phyloP scores from a whole-genome alignment of 768 basidiomycete species.

The Pseudohyphozyma bogoriensis region DNA sequence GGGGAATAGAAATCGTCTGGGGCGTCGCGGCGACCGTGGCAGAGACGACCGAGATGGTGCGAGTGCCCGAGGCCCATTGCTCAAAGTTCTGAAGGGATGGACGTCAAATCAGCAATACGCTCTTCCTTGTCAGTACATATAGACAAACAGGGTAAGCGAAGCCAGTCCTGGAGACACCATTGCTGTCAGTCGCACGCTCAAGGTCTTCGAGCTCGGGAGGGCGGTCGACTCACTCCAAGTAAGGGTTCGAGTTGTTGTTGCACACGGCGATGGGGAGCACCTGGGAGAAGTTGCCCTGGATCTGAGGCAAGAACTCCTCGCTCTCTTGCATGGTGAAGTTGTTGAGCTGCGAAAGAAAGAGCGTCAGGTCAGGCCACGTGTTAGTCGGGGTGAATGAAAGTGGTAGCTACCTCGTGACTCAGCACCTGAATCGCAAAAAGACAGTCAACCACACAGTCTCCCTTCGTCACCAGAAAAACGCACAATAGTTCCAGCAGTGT shows the following conservation, averaged over 20 bases:
- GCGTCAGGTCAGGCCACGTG: no score
- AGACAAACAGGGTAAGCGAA: no score
- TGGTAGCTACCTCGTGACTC: conserved; percentile 35
- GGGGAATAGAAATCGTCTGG: neutral
- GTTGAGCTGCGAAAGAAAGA: conserved; percentile 14
- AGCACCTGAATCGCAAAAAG: no score
- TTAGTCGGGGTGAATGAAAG: neutral
- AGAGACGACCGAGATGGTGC: neutral
- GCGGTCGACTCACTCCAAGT: conserved; percentile 28
- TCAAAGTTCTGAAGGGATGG: neutral
- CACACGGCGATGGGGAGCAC: neutral
- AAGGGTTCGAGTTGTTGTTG: conserved; percentile 33
- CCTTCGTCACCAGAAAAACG: no score
- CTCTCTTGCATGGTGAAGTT: conserved; percentile 37
- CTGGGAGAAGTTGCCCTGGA: conserved; percentile 31
- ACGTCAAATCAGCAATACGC: no score
- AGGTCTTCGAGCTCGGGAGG: neutral
- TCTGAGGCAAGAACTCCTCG: conserved; percentile 30
- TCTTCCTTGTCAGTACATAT: no score
- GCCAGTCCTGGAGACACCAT: no score
- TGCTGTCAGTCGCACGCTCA: no score
- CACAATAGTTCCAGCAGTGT: no score
- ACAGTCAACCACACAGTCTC: no score
- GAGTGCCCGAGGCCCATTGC: neutral
- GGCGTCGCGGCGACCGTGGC: neutral